Evolutionary conservation across 1,284 basidiomycete species (phyloP).

Genomic region (Pascua sp.): DNA sequence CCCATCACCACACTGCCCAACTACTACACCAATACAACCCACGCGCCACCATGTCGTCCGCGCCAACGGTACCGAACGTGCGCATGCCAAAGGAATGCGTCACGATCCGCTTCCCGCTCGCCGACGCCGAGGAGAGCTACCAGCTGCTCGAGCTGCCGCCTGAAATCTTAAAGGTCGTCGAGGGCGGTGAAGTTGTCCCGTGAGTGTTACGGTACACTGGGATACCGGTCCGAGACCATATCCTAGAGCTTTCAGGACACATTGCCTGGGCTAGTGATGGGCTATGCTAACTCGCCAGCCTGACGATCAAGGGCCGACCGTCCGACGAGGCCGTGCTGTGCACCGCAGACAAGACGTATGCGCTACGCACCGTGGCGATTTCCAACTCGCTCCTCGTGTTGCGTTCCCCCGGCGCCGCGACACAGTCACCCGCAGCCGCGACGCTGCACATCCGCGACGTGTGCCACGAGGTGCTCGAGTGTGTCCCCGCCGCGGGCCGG

Average conservation of each 20-base stretch:
- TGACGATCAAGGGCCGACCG: conserved; percentile 73
- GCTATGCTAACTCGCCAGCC: conserved; percentile 47
- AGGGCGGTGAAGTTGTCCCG: conserved; percentile 33
- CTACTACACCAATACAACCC: too few species aligned
- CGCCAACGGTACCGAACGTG: too few species aligned
- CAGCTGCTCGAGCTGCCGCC: conserved; percentile 48
- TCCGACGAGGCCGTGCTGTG: conserved; percentile 85
- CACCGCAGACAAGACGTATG: conserved; percentile 71
- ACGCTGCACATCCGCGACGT: conserved; percentile 45
- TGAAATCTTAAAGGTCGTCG: conserved; percentile 46
- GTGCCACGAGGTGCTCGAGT: conserved; percentile 71
- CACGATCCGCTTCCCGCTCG: conserved; percentile 25
- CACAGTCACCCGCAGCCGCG: not conserved
- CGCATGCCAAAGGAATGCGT: conserved; percentile 15
- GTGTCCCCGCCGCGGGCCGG: conserved; percentile 66
- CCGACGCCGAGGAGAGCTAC: conserved; percentile 30
- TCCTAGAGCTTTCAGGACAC: too few species aligned
- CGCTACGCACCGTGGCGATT: conserved; percentile 71
- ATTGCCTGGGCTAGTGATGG: too few species aligned
- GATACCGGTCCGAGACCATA: too few species aligned
- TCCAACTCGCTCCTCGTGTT: conserved; percentile 80
- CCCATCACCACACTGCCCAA: not conserved
- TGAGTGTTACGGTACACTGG: too few species aligned
- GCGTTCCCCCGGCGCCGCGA: conserved; percentile 48
- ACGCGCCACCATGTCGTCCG: too few species aligned